Base-by-base conservation (phyloP, 129 eudicot species). In the Dittrichia graveolens region DNA sequence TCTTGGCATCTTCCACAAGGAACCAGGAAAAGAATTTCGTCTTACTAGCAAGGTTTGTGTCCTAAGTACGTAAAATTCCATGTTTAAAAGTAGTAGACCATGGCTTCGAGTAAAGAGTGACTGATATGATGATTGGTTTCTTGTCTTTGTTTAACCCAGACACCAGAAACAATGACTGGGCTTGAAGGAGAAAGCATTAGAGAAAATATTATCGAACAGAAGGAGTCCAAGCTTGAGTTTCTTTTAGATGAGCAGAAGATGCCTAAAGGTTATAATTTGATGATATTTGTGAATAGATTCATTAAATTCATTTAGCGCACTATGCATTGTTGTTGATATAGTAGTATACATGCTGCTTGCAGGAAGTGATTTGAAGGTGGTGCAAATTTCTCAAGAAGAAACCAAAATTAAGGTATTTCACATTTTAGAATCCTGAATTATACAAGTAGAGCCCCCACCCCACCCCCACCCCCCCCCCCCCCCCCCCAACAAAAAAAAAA, bases 31-130 rank as follows among this genome's bases (percentile, higher is more conserved):
- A 8, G 71, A 64, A 66, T 6, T 60, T 43, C 61, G 39, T 63
- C 63, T 65, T 19, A 11, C 14, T 31, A 49, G 3, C 74, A 82
- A 80, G 88, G 88, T 88, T 35, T 46, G 80, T 65, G 45, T 24
- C 15, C 49, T 73, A 37, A n/a, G 31, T 72, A n/a, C 47, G 58
- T 34, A 5, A 61, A n/a, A 2, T 61, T 48, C 24, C 34, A 55
- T 50, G 38, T 15, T 38, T 41, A 6, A 39, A 18, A 74, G 63
- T 6, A 16, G 11, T 56, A 37, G 13, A 24, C 2, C 6, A 43
- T 58, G 58, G n/a, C 9, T 71, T 16, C n/a, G 41, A 34, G 5
- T 7, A 16, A n/a, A 40, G 12, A 34, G 5, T 18, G 65, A 43
- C 13, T 5, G 16, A 5, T 42, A 7, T 3, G 9, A 24, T 55